These are phyloP conservation scores for Beta vulgaris DNA, from an alignment of 148 eudicot genomes.

Conservation along the genomic window DNA sequence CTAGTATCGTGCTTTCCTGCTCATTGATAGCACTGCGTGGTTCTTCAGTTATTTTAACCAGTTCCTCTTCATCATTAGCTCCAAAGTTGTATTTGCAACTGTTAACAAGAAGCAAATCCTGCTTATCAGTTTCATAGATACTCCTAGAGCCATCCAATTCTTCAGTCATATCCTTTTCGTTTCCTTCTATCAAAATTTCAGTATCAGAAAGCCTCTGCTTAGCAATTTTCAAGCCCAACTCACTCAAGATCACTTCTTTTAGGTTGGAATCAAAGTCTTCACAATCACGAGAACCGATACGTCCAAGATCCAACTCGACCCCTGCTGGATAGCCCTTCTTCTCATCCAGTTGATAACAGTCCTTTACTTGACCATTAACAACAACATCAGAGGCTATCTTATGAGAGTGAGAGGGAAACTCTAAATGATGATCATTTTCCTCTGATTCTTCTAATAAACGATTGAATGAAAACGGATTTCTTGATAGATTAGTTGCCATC, in stretches of 20 bases:
- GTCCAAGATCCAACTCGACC: slow-evolving; percentile 27
- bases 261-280: slow-evolving; percentile 24
- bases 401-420: slow-evolving; percentile 36
- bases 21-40: slow-evolving; percentile 37
- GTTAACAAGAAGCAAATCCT: slow-evolving; percentile 30
- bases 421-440: slow-evolving; percentile 30
- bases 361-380: slow-evolving; percentile 37
- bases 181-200: slow-evolving; percentile 8
- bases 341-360: slow-evolving; percentile 37
- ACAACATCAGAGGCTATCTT: slow-evolving; percentile 26
- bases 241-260: slow-evolving; percentile 32
- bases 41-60: slow-evolving; percentile 30
- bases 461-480: slow-evolving; percentile 32
- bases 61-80: slow-evolving; percentile 27
- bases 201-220: slow-evolving; percentile 20
- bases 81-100: slow-evolving; percentile 24
- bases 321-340: slow-evolving; percentile 19
- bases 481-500: slow-evolving; percentile 31
- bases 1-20: slow-evolving; percentile 39
- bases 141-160: slow-evolving; percentile 23
- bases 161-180: slow-evolving; percentile 10
- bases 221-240: slow-evolving; percentile 6
- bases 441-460: slow-evolving; percentile 37
- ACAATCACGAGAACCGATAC: slow-evolving; percentile 13
- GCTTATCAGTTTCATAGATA: slow-evolving; percentile 27